Conservation (phyloP, 2,329 filamentous ascomycete genomes). For the Fusarium sp. region DNA sequence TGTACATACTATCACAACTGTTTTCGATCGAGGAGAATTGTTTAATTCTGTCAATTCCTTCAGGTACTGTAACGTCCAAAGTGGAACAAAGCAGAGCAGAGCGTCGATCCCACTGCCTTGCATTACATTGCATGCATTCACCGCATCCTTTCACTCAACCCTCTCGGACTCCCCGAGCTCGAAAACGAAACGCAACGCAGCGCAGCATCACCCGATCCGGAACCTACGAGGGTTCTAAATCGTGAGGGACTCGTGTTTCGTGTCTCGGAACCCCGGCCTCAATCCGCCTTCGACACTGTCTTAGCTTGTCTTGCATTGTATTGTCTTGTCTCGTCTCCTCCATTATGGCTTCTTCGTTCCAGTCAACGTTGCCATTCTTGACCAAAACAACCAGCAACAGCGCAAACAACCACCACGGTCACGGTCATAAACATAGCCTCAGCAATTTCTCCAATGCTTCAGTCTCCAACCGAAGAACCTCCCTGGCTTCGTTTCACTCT, state of each 20-base stretch:
- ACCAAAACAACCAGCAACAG: slow-evolving; percentile 47
- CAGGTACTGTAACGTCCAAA: slow-evolving; percentile 23
- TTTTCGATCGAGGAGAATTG: slow-evolving; percentile 13
- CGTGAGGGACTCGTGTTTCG: slow-evolving; percentile 21
- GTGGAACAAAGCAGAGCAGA: slow-evolving; percentile 24
- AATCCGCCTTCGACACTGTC: slow-evolving; percentile 22
- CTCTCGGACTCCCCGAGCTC: slow-evolving; percentile 27
- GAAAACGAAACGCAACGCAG: background rate
- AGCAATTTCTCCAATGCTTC: slow-evolving; percentile 49
- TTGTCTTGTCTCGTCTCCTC: slow-evolving; percentile 13
- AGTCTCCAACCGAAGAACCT: slow-evolving; percentile 56
- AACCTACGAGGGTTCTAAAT: slow-evolving; percentile 31
- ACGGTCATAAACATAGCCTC: slow-evolving; percentile 48
- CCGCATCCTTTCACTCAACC: slow-evolving; percentile 33
- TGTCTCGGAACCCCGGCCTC: slow-evolving; percentile 24
- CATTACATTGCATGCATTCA: slow-evolving; percentile 33
- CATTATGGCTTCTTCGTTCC: slow-evolving; percentile 42
- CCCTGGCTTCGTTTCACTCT: slow-evolving; percentile 72
- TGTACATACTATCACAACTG: slow-evolving; percentile 4
- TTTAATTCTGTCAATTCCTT: background rate
- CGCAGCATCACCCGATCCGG: slow-evolving; percentile 33
- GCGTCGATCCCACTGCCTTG: slow-evolving; percentile 32
- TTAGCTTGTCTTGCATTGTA: background rate
- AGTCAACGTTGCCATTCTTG: slow-evolving; percentile 54
- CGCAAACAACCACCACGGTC: slow-evolving; percentile 7